Evolutionary conservation across 345 rosid genomes (phyloP), one percentile per base, ranked within the genome.

Genomic region (Noccaea caerulescens): DNA sequence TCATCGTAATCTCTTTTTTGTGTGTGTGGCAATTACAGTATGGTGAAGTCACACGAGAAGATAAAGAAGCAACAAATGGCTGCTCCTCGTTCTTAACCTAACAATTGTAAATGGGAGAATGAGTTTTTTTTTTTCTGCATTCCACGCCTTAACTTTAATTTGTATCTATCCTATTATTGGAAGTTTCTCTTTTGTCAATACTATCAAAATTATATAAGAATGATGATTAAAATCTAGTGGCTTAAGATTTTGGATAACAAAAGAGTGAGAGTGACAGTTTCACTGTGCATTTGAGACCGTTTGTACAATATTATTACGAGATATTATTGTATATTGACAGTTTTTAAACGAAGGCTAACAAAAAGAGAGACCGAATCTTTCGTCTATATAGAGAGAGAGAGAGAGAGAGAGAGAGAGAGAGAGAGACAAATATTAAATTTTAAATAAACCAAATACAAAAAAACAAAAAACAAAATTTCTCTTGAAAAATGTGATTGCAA

Each of bases 21-120:
- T 27, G 30, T 27, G 3, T 27, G 23, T 20, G 23, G 64, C 51
- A 9, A 60, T 16, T 58, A 57, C 90, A 92, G 98, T 63, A 83
- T 82, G 82, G 95, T 92, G 72, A 81, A 82, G 77, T 82, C 86
- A 45, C 79, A 69, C 5, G 89, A 84, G 52, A 80, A 81, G 82
- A 76, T 90, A 66, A 90, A 83, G 88, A 92, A 92, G 76, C 96
- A 92, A 81, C 95, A 89, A 72, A 81, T 92, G 91, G 92, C 96
- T 9, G 89, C 93, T 53, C 96, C 98, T 39, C 89, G 98, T 5
- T 82, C 89, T 38, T 89, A 81, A 81, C 16, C 56, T 11, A 13
- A 23, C 14, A 34, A 59, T 67, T 42, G 20, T 18, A 34, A 34
- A 12, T 46, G 58, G 58, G 47, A 6, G 33, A 37, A 37, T 14